Evolutionary conservation across 345 rosid species (phyloP).

Genomic region (Anacardium occidentale): DNA sequence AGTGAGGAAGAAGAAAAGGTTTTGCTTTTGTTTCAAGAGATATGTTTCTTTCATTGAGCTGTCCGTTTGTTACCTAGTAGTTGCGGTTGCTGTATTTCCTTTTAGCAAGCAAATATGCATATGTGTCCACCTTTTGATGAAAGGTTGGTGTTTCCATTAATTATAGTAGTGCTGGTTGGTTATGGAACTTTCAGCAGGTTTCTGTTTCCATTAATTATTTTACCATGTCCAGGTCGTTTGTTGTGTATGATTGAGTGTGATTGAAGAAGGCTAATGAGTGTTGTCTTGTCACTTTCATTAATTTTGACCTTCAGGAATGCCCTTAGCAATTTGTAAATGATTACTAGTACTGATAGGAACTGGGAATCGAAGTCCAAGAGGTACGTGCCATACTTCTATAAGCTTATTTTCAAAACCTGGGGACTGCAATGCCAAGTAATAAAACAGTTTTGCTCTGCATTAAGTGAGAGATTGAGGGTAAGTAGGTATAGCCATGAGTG

Average conservation of each 20-base stretch:
- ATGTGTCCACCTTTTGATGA: constrained; percentile 6
- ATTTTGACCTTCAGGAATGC: constrained; percentile 10
- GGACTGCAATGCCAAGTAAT: not conserved
- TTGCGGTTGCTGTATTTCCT: constrained; percentile 20
- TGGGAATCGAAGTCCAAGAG: not conserved
- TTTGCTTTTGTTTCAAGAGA: constrained; percentile 57
- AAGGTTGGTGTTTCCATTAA: constrained; percentile 28
- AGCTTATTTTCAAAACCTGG: not conserved
- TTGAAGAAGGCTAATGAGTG: constrained; percentile 30
- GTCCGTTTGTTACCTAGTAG: constrained; percentile 39
- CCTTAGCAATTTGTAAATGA: not conserved
- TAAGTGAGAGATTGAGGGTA: too few species aligned
- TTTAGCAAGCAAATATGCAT: constrained; percentile 22
- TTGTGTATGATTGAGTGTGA: constrained; percentile 32
- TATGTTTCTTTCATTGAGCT: constrained; percentile 17
- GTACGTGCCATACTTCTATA: constrained; percentile 2
- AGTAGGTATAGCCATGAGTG: not conserved
- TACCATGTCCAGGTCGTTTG: constrained; percentile 22
- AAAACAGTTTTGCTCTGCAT: too few species aligned
- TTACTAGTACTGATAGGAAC: constrained; percentile 6
- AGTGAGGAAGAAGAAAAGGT: constrained; percentile 52
- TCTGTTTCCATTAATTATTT: not conserved
- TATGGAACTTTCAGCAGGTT: constrained; percentile 10
- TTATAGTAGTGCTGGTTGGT: constrained; percentile 11
- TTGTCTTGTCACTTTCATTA: constrained; percentile 31